Evolutionary conservation across 1,284 basidiomycete genomes (phyloP).

Genomic region (Amylostereum chailletii): DNA sequence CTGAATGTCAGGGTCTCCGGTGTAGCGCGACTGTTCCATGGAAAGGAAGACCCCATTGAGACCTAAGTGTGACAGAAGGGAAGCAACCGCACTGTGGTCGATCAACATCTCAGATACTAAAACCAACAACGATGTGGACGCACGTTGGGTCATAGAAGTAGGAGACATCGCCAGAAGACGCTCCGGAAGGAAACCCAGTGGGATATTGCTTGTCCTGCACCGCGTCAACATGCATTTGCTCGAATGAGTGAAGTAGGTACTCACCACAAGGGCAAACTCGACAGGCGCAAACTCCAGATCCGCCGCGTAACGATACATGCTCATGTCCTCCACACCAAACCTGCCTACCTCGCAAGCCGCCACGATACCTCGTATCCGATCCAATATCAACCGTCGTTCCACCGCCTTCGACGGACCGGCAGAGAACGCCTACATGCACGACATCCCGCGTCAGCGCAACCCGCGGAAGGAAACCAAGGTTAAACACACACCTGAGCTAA

Average conservation of each 20-base stretch:
- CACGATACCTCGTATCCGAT: too few relatives aligned
- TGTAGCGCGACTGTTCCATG: not conserved
- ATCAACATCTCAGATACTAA: not conserved
- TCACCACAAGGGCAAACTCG: conserved; percentile 8
- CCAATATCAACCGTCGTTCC: too few relatives aligned
- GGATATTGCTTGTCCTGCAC: conserved; percentile 6
- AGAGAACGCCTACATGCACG: too few relatives aligned
- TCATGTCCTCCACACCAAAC: conserved; percentile 9
- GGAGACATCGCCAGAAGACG: conserved; percentile 1
- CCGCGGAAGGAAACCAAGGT: too few relatives aligned
- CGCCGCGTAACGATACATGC: conserved; percentile 8
- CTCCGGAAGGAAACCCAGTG: conserved; percentile 2
- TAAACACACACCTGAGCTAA: too few relatives aligned
- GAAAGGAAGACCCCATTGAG: conserved; percentile 10
- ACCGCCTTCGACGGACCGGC: too few relatives aligned
- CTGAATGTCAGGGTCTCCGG: too few relatives aligned
- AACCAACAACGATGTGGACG: not conserved
- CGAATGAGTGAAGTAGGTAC: not conserved
- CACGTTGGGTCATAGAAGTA: conserved; percentile 10
- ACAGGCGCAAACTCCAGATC: conserved; percentile 10
- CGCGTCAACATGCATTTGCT: not conserved
- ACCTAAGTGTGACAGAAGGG: conserved; percentile 4
- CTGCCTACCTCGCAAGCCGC: not conserved
- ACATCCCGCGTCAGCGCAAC: too few relatives aligned
- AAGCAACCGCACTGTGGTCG: conserved; percentile 4